These are phyloP conservation scores for Geosmithia flava DNA, from an alignment of 2,329 filamentous ascomycete species.

Conservation along the genomic window DNA sequence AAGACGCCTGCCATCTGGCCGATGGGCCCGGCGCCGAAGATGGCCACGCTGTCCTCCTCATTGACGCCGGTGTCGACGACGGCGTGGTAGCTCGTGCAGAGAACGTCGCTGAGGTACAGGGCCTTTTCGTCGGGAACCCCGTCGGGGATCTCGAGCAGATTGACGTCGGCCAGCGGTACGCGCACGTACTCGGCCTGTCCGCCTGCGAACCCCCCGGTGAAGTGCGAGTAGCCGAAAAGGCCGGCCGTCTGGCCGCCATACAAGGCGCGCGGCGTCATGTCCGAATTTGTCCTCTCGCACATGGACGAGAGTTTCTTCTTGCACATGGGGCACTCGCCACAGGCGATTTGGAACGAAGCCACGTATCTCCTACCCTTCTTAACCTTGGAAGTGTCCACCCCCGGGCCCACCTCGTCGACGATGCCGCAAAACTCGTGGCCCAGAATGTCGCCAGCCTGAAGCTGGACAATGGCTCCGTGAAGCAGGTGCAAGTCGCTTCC, in stretches of 20 bases:
- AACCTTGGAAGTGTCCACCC: conserved; percentile 17
- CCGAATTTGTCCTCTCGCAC: conserved; percentile 70
- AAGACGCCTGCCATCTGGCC: conserved; percentile 77
- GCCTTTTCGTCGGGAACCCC: conserved; percentile 73
- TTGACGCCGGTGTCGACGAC: conserved; percentile 79
- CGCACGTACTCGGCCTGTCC: conserved; percentile 81
- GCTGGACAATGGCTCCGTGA: conserved; percentile 42
- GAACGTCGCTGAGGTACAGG: conserved; percentile 69
- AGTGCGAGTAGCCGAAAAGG: conserved; percentile 63
- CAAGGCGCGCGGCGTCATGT: conserved; percentile 58
- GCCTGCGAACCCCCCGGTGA: conserved; percentile 78
- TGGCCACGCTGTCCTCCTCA: conserved; percentile 62
- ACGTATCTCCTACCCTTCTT: conserved; percentile 60
- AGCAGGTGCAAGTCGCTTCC: conserved; percentile 47
- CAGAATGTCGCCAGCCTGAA: conserved; percentile 54
- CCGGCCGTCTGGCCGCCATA: conserved; percentile 68
- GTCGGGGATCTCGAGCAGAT: conserved; percentile 67
- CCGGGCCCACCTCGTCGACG: conserved; percentile 42
- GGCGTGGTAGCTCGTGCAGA: conserved; percentile 68
- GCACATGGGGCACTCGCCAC: conserved; percentile 63
- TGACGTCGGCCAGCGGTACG: conserved; percentile 70
- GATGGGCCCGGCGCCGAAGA: conserved; percentile 79
- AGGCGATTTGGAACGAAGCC: conserved; percentile 76
- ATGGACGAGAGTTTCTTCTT: conserved; percentile 65
- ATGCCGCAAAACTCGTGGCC: conserved; percentile 50